Percentiles rank a stretch among this genome's conserved stretches.
Conservation (phyloP, 129 eudicot species). For the Apium graveolens region DNA sequence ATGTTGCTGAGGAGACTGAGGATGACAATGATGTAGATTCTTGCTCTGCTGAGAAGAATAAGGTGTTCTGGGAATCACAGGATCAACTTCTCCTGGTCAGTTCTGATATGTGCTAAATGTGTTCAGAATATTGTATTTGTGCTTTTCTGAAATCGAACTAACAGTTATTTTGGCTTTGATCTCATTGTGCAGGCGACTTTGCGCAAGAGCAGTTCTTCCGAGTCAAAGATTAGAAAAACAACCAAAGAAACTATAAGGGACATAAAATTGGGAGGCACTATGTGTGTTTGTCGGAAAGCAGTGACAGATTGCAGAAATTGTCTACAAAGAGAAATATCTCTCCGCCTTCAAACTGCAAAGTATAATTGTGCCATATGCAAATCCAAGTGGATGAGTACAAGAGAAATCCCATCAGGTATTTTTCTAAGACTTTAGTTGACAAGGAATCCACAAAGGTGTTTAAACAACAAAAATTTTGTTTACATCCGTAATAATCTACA, state of each 20-base stretch:
- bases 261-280: conserved; percentile 14
- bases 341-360: conserved; percentile 32
- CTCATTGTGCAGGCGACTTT: conserved; percentile 45
- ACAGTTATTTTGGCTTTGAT: background rate
- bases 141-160: background rate
- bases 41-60: conserved; percentile 30
- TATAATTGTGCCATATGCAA: conserved; percentile 47
- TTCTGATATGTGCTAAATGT: background rate
- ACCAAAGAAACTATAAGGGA: conserved; percentile 45
- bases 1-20: conserved; percentile 28
- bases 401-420: conserved; percentile 50
- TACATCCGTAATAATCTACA: background rate
- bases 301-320: conserved; percentile 42
- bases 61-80: conserved; percentile 54
- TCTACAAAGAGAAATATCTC: conserved; percentile 30
- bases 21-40: conserved; percentile 21
- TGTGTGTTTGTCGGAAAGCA: conserved; percentile 33
- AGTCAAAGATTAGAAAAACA: conserved; percentile 45
- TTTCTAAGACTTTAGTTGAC: background rate
- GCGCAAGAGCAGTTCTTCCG: conserved; percentile 39
- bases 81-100: conserved; percentile 46
- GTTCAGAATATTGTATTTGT: background rate
- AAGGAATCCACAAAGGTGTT: background rate
- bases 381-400: conserved; percentile 58
- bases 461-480: background rate